Base-by-base conservation (phyloP, 495 filamentous ascomycete genomes). In the Haplographium delicatum region DNA sequence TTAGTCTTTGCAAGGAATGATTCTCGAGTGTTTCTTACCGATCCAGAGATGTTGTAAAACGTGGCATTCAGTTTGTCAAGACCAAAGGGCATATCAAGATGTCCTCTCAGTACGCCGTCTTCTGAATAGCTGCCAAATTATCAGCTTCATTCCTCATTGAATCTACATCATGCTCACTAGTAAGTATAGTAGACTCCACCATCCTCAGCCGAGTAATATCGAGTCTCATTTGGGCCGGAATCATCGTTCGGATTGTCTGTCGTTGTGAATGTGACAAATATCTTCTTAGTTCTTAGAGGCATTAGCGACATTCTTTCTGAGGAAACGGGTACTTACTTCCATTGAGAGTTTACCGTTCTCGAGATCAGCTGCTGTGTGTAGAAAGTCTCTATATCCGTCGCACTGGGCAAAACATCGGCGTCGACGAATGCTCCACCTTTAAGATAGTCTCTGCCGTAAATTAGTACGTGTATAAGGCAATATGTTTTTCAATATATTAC, bases 311-410 rank as follows among this genome's bases (percentile, higher is more conserved):
- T 11, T 13, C 22, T 44, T 5, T 26, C 9, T 19, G 22, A 20
- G 25, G 23, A 30, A 44, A 7, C 3, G 6, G 3, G 13, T 4
- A 44, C 20, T 5, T 44, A 44, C 41, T n/a, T 27, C 41, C 41
- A 44, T 16, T 44, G 41, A 27, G 41, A 26, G 41, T 44, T 44
- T 13, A 44, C 25, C 6, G 41, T 44, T 6, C 41, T 9, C 5
- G 41, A 44, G 11, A 44, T 44, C 23, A 44, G 41, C 25, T 44
- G 41, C n/a, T 44, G 3, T 19, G 41, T 44, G 25, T 26, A 44
- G 41, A 28, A 44, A n/a, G 19, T 4, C n/a, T 44, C 41, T 11
- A 44, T 44, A 3, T 10, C 5, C 13, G 41, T n/a, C 6, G 20
- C 41, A 13, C 22, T 27, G 8, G 41, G 41, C 2, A 44, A 6